Conservation (phyloP, 2,329 filamentous ascomycete species). For the Lithohypha guttulata region DNA sequence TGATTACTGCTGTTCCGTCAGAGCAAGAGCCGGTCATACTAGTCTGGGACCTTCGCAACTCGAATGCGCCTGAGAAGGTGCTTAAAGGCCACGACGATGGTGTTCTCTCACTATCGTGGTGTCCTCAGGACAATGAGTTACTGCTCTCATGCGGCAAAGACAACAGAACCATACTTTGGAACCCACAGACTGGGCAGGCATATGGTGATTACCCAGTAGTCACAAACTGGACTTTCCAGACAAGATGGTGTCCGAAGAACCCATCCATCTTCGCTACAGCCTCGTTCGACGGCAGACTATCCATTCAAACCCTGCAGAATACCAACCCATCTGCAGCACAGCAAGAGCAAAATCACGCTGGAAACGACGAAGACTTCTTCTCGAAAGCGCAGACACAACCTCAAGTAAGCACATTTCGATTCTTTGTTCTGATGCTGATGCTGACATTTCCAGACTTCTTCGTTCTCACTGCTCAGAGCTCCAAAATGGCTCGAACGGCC, state of each 20-base stretch:
- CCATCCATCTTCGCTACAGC: constrained; percentile 87
- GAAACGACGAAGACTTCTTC: constrained; percentile 95
- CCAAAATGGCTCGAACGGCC: constrained; percentile 87
- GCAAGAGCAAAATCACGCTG: constrained; percentile 51
- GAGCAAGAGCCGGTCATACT: constrained; percentile 81
- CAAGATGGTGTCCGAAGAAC: constrained; percentile 86
- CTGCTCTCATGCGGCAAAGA: constrained; percentile 93
- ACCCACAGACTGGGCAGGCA: constrained; percentile 76
- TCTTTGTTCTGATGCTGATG: too few relatives aligned
- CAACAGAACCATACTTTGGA: constrained; percentile 92
- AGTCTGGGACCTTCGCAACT: constrained; percentile 92
- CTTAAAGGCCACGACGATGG: constrained; percentile 90
- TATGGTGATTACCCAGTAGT: constrained; percentile 92
- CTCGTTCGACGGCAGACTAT: constrained; percentile 94
- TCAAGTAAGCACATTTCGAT: too few relatives aligned
- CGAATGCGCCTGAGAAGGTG: constrained; percentile 77
- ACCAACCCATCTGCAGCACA: constrained; percentile 70
- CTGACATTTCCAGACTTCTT: too few relatives aligned
- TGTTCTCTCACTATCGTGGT: constrained; percentile 91
- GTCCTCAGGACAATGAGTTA: constrained; percentile 76
- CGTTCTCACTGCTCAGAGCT: constrained; percentile 74
- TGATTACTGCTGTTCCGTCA: constrained; percentile 82
- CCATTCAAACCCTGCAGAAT: constrained; percentile 86
- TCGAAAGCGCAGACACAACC: constrained; percentile 84
- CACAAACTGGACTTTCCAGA: constrained; percentile 99